A percentile compares a stretch with the other conserved stretches of the same genome.
phyloP scores from a whole-genome alignment of 2,329 filamentous ascomycete genomes.

The Colletotrichum karsti region DNA sequence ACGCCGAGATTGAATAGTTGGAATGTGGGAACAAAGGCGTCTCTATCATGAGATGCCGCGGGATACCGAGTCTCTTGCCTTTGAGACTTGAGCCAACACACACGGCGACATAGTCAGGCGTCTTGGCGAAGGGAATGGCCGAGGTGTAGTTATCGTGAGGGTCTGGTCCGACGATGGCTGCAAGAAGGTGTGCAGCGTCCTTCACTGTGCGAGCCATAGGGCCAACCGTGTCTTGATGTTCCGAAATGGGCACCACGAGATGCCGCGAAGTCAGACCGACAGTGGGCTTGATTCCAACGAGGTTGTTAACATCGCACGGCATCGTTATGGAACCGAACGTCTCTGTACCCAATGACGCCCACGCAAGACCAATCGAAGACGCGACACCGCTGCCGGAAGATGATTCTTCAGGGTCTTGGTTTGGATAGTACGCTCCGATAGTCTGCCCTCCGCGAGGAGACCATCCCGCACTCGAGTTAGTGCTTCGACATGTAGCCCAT shows the following conservation, averaged over 20 bases:
- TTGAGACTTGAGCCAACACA: conserved; percentile 60
- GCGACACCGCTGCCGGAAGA: conserved; percentile 71
- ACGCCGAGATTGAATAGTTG: conserved; percentile 51
- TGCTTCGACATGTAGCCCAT: conserved; percentile 70
- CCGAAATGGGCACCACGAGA: conserved; percentile 72
- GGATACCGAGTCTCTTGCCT: conserved; percentile 71
- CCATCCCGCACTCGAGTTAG: conserved; percentile 70
- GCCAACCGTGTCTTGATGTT: conserved; percentile 73
- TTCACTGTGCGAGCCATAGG: conserved; percentile 70
- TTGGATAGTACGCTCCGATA: conserved; percentile 66
- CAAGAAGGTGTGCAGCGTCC: conserved; percentile 70
- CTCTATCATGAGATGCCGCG: conserved; percentile 58
- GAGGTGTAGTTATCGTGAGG: conserved; percentile 70
- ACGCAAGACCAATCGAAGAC: conserved; percentile 62
- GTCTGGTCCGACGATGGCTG: conserved; percentile 70
- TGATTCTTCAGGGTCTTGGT: conserved; percentile 69
- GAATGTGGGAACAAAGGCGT: not conserved
- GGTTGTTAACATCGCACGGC: conserved; percentile 62
- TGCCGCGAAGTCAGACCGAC: conserved; percentile 70
- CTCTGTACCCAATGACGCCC: conserved; percentile 53
- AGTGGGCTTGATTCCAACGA: conserved; percentile 75
- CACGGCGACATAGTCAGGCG: conserved; percentile 69
- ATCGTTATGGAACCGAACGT: conserved; percentile 71
- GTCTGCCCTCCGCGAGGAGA: conserved; percentile 71
- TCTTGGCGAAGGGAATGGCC: conserved; percentile 57